These are phyloP conservation scores for Phytophthora parvispora DNA, from an alignment of 352 stramenopile genomes.

Conservation along the genomic window DNA sequence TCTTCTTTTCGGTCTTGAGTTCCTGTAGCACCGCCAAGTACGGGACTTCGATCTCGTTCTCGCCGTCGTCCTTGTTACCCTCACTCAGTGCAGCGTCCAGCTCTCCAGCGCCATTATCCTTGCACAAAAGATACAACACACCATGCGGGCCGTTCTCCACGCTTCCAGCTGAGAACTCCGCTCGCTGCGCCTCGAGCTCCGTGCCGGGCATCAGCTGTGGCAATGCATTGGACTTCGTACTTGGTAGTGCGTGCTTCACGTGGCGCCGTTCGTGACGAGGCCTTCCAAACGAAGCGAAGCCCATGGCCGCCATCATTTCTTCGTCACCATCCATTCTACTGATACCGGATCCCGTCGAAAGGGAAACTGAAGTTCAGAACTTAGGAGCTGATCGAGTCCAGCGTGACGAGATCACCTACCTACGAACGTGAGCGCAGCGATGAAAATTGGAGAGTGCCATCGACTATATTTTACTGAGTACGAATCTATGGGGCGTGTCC, in stretches of 20 bases:
- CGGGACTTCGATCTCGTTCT: slow-evolving; percentile 3
- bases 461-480: slow-evolving; percentile 58
- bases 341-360: slow-evolving; percentile 4
- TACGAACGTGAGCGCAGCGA: neutral
- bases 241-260: neutral
- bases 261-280: slow-evolving; percentile 8
- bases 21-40: slow-evolving; percentile 37
- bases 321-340: slow-evolving; percentile 48
- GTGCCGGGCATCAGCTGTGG: slow-evolving; percentile 54
- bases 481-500: slow-evolving; percentile 49
- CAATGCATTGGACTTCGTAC: slow-evolving; percentile 2
- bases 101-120: neutral
- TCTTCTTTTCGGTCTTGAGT: slow-evolving; percentile 47
- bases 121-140: slow-evolving; percentile 45
- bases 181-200: slow-evolving; percentile 24
- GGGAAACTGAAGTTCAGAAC: neutral
- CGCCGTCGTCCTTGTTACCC: neutral
- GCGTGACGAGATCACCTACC: neutral
- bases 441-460: slow-evolving; percentile 25
- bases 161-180: slow-evolving; percentile 1
- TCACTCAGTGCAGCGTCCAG: slow-evolving; percentile 14
- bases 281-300: slow-evolving; percentile 73
- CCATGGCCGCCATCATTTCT: slow-evolving; percentile 52
- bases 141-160: slow-evolving; percentile 30
- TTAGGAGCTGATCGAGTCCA: too few relatives aligned